phyloP scores from a whole-genome alignment of 306 rosid genomes.

The Prunus campanulata region DNA sequence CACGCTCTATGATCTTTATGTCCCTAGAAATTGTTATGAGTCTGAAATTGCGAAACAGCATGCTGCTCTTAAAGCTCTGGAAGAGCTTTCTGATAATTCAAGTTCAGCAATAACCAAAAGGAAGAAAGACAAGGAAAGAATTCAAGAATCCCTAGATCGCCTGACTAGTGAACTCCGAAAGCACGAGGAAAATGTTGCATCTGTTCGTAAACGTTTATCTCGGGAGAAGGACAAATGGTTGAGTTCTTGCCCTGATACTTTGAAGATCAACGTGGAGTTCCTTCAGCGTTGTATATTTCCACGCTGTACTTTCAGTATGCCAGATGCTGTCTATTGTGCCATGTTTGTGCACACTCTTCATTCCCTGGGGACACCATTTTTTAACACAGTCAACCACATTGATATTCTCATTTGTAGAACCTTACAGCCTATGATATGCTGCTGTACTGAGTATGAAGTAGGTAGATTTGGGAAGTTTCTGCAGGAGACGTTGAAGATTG shows the following conservation, averaged over 20 bases:
- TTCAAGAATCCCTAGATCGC: constrained; percentile 94
- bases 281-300: constrained; percentile 99
- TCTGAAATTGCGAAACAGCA: constrained; percentile 89
- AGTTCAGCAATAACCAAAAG: constrained; percentile 93
- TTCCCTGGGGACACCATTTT: constrained; percentile 98
- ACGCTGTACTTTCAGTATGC: constrained; percentile 99
- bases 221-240: constrained; percentile 93
- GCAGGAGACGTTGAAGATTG: constrained; percentile 89
- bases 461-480: constrained; percentile 97
- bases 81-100: constrained; percentile 94
- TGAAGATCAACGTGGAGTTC: constrained; percentile 97
- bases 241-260: constrained; percentile 94
- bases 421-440: constrained; percentile 98
- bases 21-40: constrained; percentile 86
- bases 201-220: constrained; percentile 80
- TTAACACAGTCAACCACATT: constrained; percentile 96
- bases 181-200: constrained; percentile 89
- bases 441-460: constrained; percentile 95
- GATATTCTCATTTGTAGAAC: constrained; percentile 95
- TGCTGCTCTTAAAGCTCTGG: constrained; percentile 81
- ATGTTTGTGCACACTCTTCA: constrained; percentile 96
- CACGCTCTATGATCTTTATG: constrained; percentile 88
- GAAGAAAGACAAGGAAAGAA: constrained; percentile 98
- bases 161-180: constrained; percentile 67
- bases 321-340: constrained; percentile 98